These are phyloP conservation scores for Angomonas ambiguus DNA, from an alignment of 208 protist genomes.

Conservation along the genomic window DNA sequence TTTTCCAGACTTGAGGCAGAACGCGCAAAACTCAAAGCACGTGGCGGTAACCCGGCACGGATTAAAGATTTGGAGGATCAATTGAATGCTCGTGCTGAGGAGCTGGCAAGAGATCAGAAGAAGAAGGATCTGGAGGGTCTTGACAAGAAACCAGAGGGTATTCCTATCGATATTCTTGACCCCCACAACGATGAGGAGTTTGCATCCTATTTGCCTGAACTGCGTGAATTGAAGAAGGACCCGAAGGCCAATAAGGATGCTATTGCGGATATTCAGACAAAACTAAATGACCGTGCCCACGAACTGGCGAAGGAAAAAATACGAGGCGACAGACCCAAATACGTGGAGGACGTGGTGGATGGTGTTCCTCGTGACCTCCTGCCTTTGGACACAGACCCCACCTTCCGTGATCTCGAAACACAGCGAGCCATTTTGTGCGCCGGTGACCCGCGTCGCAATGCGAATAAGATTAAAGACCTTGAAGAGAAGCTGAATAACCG, in stretches of 20 bases:
- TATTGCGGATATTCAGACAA: constrained; percentile 32
- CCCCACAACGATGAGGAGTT: constrained; percentile 58
- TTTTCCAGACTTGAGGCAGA: constrained; percentile 65
- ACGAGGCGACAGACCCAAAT: constrained; percentile 46
- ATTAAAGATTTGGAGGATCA: constrained; percentile 59
- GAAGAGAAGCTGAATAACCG: constrained; percentile 59
- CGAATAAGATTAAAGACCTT: constrained; percentile 54
- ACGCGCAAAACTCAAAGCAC: constrained; percentile 48
- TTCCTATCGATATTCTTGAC: constrained; percentile 50
- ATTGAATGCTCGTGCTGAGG: constrained; percentile 56
- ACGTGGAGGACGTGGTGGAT: constrained; percentile 42
- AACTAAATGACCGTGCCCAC: constrained; percentile 62
- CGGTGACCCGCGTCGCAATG: constrained; percentile 49
- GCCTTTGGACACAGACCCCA: constrained; percentile 31
- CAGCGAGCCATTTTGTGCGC: constrained; percentile 31
- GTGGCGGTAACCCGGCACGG: constrained; percentile 41
- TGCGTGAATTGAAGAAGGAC: constrained; percentile 54
- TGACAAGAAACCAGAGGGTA: constrained; percentile 42
- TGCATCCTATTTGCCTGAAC: constrained; percentile 26
- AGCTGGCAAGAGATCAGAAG: constrained; percentile 65
- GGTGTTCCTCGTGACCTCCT: constrained; percentile 57
- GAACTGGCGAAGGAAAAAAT: constrained; percentile 54
- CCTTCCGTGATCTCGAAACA: constrained; percentile 40
- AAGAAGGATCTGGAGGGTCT: constrained; percentile 58
- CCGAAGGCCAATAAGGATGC: constrained; percentile 24